These are phyloP conservation scores for Penicillium taxi DNA, from an alignment of 495 filamentous ascomycete species.

Conservation along the genomic window DNA sequence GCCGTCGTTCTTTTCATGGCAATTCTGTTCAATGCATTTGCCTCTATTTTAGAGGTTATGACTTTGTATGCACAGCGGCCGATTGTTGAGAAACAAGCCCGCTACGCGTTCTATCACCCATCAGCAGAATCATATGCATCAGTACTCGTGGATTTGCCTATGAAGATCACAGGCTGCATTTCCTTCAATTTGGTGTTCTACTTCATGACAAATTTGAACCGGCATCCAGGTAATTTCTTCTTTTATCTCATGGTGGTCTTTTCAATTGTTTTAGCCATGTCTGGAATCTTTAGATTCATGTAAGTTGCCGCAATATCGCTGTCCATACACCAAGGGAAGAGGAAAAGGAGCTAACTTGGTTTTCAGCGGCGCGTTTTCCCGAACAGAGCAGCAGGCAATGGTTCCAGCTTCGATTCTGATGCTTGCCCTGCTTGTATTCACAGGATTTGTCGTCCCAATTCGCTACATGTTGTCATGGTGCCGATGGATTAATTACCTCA, in stretches of 20 bases:
- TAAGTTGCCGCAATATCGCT: no score
- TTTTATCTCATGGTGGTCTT: conserved; percentile 54
- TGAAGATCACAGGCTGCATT: conserved; percentile 45
- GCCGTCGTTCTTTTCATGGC: conserved; percentile 86
- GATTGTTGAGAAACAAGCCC: conserved; percentile 85
- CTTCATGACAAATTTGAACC: conserved; percentile 75
- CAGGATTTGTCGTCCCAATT: conserved; percentile 79
- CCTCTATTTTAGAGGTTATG: conserved; percentile 66
- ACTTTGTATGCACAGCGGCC: conserved; percentile 79
- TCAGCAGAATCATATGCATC: conserved; percentile 79
- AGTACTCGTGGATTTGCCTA: conserved; percentile 73
- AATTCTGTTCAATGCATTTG: conserved; percentile 77
- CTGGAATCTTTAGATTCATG: conserved; percentile 72
- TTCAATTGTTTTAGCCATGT: conserved; percentile 61
- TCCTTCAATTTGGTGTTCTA: conserved; percentile 69
- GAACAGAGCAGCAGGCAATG: conserved; percentile 75
- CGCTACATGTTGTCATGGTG: conserved; percentile 70
- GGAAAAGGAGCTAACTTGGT: no score
- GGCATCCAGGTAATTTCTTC: conserved; percentile 76
- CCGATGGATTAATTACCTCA: conserved; percentile 79
- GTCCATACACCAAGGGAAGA: no score
- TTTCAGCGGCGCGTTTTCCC: conserved; percentile 66
- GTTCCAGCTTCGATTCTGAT: conserved; percentile 77
- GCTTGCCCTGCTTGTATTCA: conserved; percentile 76
- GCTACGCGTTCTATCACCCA: conserved; percentile 89